Base-by-base conservation (phyloP, 352 stramenopile species). In the Globisporangium parvum region DNA sequence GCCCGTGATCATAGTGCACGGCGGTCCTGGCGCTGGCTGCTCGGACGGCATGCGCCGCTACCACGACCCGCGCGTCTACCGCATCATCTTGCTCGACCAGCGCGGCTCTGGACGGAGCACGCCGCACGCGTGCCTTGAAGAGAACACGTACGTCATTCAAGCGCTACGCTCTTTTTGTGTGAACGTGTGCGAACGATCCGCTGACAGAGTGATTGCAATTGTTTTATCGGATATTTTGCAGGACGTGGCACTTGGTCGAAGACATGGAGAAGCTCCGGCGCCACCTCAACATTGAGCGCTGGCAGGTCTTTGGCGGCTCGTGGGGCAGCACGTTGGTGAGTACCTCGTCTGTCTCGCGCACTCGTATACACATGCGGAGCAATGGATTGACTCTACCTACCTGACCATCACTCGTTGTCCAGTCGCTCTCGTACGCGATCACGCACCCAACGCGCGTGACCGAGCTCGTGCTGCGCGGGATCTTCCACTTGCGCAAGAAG, bases 1-100 rank as follows among this genome's bases (percentile, higher is more conserved):
- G 62, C 88, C 91, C 6, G 93, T 95, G 35, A 79, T 98, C n/a
- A 90, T 98, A 66, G 80, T 98, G 24, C 95, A 98, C 67, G 95
- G 95, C 28, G 95, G 95, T 2, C 95, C 95, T 0, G 95, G 95
- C 12, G 87, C 84, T 1, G 93, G 88, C 37, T 98, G 90, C 70
- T 88, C 73, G 33, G 75, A 87, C 0, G 77, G 67, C 59, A 96
- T 97, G 83, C 80, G 87, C 21, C 87, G 85, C 48, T 98, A 92
- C 71, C 96, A 98, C 71, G 86, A 98, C 72, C 92, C 91, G 20
- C 57, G 76, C 23, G 73, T 91, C 15, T 98, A 97, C 63, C 84
- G 78, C 46, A 96, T 98, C 48, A 91, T 98, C 48, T 71, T 98
- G 26, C 62, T 98, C 28, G 95, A 98, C 73, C 95, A 98, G 75